Evolutionary conservation across 139 green algal species (phyloP).

Genomic region (Chlorella sorokiniana): DNA sequence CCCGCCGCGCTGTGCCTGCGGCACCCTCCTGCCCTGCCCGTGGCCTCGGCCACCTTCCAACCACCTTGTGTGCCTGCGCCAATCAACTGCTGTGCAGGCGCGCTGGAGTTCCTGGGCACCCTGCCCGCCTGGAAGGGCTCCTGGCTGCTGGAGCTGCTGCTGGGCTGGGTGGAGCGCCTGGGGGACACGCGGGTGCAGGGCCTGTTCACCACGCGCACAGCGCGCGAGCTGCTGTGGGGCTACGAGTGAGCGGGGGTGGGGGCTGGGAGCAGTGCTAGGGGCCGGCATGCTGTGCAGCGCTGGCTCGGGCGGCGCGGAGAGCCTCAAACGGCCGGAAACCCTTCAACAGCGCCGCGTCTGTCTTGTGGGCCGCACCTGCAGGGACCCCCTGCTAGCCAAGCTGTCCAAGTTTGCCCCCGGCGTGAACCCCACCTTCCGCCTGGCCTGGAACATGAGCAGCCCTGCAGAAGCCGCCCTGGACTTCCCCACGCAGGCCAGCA

Average conservation of each 20-base stretch:
- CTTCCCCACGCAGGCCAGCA: conserved; percentile 8
- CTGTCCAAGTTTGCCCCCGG: conserved; percentile 13
- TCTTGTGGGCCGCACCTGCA: too few relatives aligned
- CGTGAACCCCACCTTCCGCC: conserved; percentile 35
- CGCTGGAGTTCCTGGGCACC: conserved; percentile 31
- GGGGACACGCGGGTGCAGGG: conserved; percentile 33
- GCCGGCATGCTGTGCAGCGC: not conserved
- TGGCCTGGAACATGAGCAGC: conserved; percentile 45
- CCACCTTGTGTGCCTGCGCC: not conserved
- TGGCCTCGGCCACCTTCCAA: not conserved
- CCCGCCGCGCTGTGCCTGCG: too few relatives aligned
- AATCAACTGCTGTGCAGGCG: conserved; percentile 8
- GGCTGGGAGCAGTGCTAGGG: not conserved
- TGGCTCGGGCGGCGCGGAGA: too few relatives aligned
- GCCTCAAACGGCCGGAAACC: not conserved
- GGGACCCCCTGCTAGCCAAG: conserved; percentile 15
- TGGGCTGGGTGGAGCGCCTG: conserved; percentile 34
- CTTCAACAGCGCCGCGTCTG: not conserved
- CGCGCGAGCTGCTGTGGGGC: conserved; percentile 52
- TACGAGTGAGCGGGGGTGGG: conserved; percentile 38
- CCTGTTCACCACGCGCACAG: conserved; percentile 50
- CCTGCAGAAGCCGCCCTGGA: conserved; percentile 4
- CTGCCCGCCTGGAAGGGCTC: not conserved
- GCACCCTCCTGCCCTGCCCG: not conserved
- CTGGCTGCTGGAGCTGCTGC: conserved; percentile 28